Base-by-base conservation (phyloP, 495 filamentous ascomycete genomes). In the Talaromyces trachyspermus region DNA sequence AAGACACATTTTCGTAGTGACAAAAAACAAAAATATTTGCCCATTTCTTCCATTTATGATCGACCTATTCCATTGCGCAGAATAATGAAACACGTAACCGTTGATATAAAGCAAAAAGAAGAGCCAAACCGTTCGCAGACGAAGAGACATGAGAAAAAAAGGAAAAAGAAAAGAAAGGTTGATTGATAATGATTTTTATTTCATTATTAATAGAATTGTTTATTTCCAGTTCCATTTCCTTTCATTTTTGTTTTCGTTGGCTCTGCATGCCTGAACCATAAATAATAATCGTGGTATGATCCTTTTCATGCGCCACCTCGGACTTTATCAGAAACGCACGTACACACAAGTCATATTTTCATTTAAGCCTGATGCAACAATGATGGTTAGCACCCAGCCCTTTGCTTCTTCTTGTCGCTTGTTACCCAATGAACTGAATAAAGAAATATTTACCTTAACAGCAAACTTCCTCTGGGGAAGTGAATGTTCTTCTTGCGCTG, bases 401-500 rank as follows among this genome's bases (percentile, higher is more conserved):
- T 17, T n/a, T 8, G 11, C 40, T 11, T 26, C 1, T 20, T 41
- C 18, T 33, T 33, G 9, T 9, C 29, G 29, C n/a, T 33, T 33
- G 9, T n/a, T 33, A 19, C 20, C 14, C 22, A 11, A 32, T 19
- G n/a, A 33, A 50, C n/a, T 9, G 18, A 27, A 10, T 24, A 14
- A 18, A 25, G 36, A 15, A 10, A 20, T 18, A 52, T 75, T 60
- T 81, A 89, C 92, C 90, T 95, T 99, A 65, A 99, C 83, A 66
- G 94, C 94, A 74, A 79, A 99, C 75, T 95, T 97, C 70, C 94
- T 80, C 79, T 91, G 87, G 44, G 92, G 81, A 98, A 99, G 78
- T 99, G 94, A 58, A 77, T 83, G 63, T 79, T 60, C 73, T 87
- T 84, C 88, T 99, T 99, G 78, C 83, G 84, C 70, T 88, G 84